Conservation (phyloP, 768 basidiomycete genomes). For the Nidularia sp. region DNA sequence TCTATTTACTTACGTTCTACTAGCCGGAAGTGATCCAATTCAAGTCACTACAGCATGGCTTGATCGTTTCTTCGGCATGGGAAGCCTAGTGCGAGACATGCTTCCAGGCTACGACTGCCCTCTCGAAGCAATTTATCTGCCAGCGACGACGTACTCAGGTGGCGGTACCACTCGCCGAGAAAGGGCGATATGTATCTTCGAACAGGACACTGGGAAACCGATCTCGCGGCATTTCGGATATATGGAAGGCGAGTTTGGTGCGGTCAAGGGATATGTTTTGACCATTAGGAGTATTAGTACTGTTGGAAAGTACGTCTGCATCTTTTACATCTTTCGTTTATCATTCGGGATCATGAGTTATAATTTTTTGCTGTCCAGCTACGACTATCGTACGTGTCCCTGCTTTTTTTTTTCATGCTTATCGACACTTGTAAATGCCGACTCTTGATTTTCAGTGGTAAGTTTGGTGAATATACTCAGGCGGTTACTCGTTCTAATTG, state of each 20-base stretch:
- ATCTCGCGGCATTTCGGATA: constrained; percentile 56
- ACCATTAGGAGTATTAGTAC: constrained; percentile 55
- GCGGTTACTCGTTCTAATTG: no score
- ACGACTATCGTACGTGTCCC: constrained; percentile 47
- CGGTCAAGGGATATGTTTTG: constrained; percentile 55
- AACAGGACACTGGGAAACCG: constrained; percentile 55
- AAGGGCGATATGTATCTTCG: constrained; percentile 64
- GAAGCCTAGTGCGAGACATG: constrained; percentile 49
- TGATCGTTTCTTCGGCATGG: constrained; percentile 65
- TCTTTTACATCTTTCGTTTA: neutral
- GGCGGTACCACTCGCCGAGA: constrained; percentile 38
- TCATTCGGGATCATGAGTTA: no score
- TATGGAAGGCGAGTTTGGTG: constrained; percentile 51
- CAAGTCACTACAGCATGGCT: constrained; percentile 61
- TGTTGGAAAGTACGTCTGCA: constrained; percentile 54
- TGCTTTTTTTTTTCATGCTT: neutral
- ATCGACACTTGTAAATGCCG: no score
- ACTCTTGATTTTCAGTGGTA: constrained; percentile 30
- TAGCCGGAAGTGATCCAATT: constrained; percentile 58
- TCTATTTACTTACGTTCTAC: neutral
- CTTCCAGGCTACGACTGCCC: constrained; percentile 70
- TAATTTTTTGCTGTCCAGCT: constrained; percentile 35
- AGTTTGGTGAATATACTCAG: no score
- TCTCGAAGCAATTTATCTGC: constrained; percentile 54
- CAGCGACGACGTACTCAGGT: constrained; percentile 48